Evolutionary conservation across 176 grass and related monocot genomes (phyloP).

Genomic region (Carex myosuroides): DNA sequence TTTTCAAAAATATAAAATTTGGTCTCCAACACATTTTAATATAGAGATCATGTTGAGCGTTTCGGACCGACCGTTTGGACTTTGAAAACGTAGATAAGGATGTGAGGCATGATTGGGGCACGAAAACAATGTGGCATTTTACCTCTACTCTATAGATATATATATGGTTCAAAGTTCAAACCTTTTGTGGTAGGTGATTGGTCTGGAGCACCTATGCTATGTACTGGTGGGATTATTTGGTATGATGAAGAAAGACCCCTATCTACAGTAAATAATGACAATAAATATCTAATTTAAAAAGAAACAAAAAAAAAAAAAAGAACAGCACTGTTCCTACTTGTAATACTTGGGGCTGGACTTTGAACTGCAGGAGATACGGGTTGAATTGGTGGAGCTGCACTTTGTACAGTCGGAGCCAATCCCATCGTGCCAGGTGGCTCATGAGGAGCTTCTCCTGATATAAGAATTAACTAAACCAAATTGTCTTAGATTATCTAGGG

Average conservation of each 20-base stretch:
- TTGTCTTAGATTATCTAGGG: slow-evolving; percentile 21
- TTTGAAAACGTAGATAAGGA: too few relatives aligned
- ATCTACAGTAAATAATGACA: slow-evolving; percentile 4
- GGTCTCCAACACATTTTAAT: too few relatives aligned
- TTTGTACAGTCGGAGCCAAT: slow-evolving; percentile 3
- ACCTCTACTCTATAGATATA: neutral
- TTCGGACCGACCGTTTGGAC: too few relatives aligned
- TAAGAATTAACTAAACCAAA: slow-evolving; percentile 15
- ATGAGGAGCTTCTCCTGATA: slow-evolving; percentile 8
- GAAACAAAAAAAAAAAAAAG: neutral
- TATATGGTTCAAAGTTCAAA: neutral
- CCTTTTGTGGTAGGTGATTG: neutral
- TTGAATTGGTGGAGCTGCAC: neutral
- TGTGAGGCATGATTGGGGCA: too few relatives aligned
- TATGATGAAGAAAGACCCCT: neutral
- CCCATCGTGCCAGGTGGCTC: neutral
- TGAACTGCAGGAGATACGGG: neutral
- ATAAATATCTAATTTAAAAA: neutral
- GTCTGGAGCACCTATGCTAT: neutral
- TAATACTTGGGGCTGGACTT: slow-evolving; percentile 4
- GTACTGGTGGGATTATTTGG: neutral
- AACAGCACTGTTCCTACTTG: neutral
- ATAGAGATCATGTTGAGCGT: too few relatives aligned
- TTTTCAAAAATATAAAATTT: too few relatives aligned
- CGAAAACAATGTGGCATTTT: too few relatives aligned